Evolutionary conservation across 345 rosid species (phyloP).

Genomic region (Sonneratia caseolaris): DNA sequence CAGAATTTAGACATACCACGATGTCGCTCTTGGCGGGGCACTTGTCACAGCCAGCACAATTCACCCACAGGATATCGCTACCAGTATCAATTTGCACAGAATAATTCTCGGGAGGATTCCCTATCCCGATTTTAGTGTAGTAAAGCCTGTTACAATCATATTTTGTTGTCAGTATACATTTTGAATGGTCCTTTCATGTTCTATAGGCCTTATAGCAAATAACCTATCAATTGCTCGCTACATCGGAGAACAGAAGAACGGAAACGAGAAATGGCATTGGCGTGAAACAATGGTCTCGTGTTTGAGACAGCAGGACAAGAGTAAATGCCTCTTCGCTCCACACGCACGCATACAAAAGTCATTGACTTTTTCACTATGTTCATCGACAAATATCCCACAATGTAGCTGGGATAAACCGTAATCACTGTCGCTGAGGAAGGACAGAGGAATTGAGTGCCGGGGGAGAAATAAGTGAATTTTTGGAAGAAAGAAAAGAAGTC

Average conservation of each 20-base stretch:
- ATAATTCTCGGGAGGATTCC: slow-evolving; percentile 61
- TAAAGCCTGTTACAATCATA: slow-evolving; percentile 43
- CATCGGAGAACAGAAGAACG: no score
- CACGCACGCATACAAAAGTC: neutral
- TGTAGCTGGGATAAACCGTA: neutral
- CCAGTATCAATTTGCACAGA: slow-evolving; percentile 91
- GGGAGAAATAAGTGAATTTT: neutral
- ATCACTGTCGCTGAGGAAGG: neutral
- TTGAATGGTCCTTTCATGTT: neutral
- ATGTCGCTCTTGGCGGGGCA: slow-evolving; percentile 69
- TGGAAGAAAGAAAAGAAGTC: neutral
- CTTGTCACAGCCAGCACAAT: slow-evolving; percentile 50
- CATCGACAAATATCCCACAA: neutral
- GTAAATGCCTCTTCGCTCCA: neutral
- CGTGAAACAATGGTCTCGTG: no score
- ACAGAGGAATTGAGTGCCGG: no score
- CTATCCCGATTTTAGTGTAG: slow-evolving; percentile 58
- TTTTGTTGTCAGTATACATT: neutral
- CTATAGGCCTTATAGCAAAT: neutral
- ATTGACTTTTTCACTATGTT: neutral
- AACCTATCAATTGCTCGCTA: neutral
- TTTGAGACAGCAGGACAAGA: neutral
- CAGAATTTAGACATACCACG: slow-evolving; percentile 42
- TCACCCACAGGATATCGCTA: slow-evolving; percentile 88
- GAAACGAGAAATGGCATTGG: no score